Evolutionary conservation across 148 eudicot genomes (phyloP).

Genomic region (Hydrangea macrophylla): DNA sequence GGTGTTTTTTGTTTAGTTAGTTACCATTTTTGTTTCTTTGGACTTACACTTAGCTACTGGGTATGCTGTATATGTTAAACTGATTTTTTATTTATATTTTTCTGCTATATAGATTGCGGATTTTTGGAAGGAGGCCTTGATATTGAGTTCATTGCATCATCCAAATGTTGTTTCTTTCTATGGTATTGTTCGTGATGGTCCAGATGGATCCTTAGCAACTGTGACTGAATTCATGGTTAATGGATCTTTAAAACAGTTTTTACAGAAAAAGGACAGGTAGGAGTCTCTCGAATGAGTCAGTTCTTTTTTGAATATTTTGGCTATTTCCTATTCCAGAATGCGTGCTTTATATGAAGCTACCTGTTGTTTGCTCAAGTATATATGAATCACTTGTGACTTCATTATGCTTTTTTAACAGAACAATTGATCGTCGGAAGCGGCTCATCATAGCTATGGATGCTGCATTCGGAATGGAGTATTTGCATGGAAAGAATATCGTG

Average conservation of each 20-base stretch:
- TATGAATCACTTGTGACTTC: too few species aligned
- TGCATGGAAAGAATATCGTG: constrained; percentile 88
- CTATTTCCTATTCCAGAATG: background rate
- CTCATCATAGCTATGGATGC: constrained; percentile 96
- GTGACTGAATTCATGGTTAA: constrained; percentile 97
- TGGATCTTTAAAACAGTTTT: constrained; percentile 88
- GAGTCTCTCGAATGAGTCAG: constrained; percentile 25
- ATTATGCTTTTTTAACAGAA: constrained; percentile 69
- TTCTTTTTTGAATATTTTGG: background rate
- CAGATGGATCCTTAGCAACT: constrained; percentile 92
- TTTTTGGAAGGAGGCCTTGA: constrained; percentile 97
- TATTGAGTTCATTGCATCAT: constrained; percentile 89
- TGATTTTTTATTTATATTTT: background rate
- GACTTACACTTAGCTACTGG: too few species aligned
- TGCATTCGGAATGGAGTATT: constrained; percentile 96
- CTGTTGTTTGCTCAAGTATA: background rate
- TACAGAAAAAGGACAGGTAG: constrained; percentile 96
- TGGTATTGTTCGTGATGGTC: constrained; percentile 96
- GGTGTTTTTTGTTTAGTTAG: too few species aligned
- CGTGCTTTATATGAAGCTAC: constrained; percentile 7
- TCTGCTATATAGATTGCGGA: constrained; percentile 66
- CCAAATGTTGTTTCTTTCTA: constrained; percentile 98
- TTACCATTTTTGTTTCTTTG: too few species aligned
- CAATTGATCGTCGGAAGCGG: constrained; percentile 95
- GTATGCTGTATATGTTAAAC: too few species aligned